Evolutionary conservation across 1,139 yeast species (phyloP), one percentile per base, ranked within the genome.

Genomic region (Candida frijolesensis): DNA sequence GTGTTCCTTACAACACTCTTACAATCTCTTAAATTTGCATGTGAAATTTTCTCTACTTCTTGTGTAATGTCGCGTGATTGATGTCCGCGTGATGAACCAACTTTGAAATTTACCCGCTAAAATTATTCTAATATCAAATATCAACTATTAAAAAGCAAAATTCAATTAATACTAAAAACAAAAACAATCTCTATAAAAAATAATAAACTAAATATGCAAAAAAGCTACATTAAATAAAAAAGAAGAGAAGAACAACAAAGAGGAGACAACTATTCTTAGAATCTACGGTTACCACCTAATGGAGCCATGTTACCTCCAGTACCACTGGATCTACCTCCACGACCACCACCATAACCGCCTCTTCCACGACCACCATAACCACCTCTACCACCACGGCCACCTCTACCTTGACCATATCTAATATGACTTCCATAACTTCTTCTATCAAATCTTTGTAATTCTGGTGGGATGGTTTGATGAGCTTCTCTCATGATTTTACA

Each of bases 401-500:
- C 82, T 47, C 68, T 60, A 44, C 72, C 70, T 54, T 83, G 75
- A 54, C 87, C 81, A 68, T 73, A 85, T 74, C 80, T 80, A 67
- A 71, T 84, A 76, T 70, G 85, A 70, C 70, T 66, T 44, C 83
- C 83, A 58, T 69, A 72, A 55, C 78, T 69, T 66, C 80, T 79
- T 69, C 80, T 80, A 67, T 82, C 85, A 61, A 72, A 76, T 64
- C 78, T 76, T 63, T 70, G 72, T 67, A 87, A 77, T 59, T 80
- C 88, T 44, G 81, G 82, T 57, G 92, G 89, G 63, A 95, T 76
- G 52, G 83, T 80, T 76, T 95, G 99, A 70, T 94, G 87, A 58
- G 99, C 99, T 79, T 95, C 99, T 72, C 87, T 83, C 81, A 94
- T 82, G 63, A 94, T 92, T 65, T 89, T 87, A 64, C 94, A 82